Percentiles rank a stretch among this genome's conserved stretches.
phyloP scores from a whole-genome alignment of 768 basidiomycete genomes.

The Trametopsis cervina region DNA sequence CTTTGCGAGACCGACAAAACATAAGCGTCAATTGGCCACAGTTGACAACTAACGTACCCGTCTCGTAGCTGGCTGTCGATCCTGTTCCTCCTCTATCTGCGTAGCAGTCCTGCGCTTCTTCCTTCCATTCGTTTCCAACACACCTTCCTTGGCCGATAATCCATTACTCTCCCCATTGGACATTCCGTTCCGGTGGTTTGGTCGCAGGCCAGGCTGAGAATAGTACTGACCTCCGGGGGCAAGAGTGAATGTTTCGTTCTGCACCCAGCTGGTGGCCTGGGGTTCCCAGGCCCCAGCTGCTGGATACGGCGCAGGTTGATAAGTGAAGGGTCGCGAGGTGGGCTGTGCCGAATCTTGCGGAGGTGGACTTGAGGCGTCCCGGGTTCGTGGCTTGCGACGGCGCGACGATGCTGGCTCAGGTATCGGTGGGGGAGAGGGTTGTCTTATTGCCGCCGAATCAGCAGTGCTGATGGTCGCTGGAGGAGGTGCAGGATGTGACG shows the following conservation, averaged over 20 bases:
- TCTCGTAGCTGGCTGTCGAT: constrained; percentile 43
- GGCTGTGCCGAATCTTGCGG: constrained; percentile 24
- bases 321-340: constrained; percentile 26
- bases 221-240: constrained; percentile 32
- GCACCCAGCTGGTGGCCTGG: constrained; percentile 30
- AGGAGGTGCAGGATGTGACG: constrained; percentile 28
- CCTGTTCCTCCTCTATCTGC: constrained; percentile 40
- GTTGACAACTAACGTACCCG: constrained; percentile 41
- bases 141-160: constrained; percentile 8
- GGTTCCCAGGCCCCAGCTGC: constrained; percentile 34
- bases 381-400: constrained; percentile 13
- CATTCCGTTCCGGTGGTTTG: constrained; percentile 18
- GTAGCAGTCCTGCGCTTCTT: constrained; percentile 45
- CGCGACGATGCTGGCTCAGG: constrained; percentile 14
- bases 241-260: constrained; percentile 30
- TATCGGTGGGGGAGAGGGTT: constrained; percentile 20
- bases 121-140: constrained; percentile 18
- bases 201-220: constrained; percentile 24
- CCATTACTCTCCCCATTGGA: constrained; percentile 15
- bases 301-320: constrained; percentile 33
- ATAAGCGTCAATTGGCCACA: background rate
- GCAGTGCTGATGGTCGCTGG: constrained; percentile 25
- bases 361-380: constrained; percentile 16
- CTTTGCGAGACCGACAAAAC: constrained; percentile 11
- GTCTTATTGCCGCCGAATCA: constrained; percentile 18